Percentiles rank a stretch among this genome's conserved stretches.
Conservation (phyloP, 352 stramenopile genomes). For the Globisporangium echinulatum region DNA sequence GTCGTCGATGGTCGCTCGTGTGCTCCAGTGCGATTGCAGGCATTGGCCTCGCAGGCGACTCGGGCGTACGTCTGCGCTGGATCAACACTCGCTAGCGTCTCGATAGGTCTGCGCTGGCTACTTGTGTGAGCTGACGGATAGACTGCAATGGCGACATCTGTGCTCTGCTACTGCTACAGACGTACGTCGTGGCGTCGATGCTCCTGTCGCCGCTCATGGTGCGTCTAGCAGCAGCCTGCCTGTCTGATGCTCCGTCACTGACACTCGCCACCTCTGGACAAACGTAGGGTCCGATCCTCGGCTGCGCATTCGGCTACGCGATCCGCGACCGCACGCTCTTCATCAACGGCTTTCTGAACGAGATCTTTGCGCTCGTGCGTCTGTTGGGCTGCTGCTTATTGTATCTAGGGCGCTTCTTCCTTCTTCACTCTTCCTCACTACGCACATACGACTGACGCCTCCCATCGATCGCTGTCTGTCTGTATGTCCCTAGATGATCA, state of each 20-base stretch:
- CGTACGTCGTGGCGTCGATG: constrained; percentile 84
- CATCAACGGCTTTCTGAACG: constrained; percentile 78
- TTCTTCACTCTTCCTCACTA: background rate
- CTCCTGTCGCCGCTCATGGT: constrained; percentile 85
- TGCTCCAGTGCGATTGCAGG: constrained; percentile 58
- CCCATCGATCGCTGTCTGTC: background rate
- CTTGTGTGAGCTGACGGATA: too few relatives aligned
- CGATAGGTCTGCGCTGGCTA: background rate
- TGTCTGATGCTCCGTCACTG: background rate
- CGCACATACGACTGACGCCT: too few relatives aligned
- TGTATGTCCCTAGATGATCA: constrained; percentile 41
- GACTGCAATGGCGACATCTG: background rate
- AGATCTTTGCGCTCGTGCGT: constrained; percentile 65
- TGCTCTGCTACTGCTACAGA: constrained; percentile 22
- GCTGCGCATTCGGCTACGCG: constrained; percentile 75
- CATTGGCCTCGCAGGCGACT: constrained; percentile 76
- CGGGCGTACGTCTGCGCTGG: constrained; percentile 24
- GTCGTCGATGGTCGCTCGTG: too few relatives aligned
- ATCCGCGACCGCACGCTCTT: constrained; percentile 78
- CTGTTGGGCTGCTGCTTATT: too few relatives aligned
- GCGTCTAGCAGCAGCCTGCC: background rate
- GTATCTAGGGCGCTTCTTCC: background rate
- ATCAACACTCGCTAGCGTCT: too few relatives aligned
- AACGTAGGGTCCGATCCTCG: constrained; percentile 66
- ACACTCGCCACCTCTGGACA: background rate